Evolutionary conservation across 768 basidiomycete species (phyloP), one percentile per base, ranked within the genome.

Genomic region (Suillus placidus): DNA sequence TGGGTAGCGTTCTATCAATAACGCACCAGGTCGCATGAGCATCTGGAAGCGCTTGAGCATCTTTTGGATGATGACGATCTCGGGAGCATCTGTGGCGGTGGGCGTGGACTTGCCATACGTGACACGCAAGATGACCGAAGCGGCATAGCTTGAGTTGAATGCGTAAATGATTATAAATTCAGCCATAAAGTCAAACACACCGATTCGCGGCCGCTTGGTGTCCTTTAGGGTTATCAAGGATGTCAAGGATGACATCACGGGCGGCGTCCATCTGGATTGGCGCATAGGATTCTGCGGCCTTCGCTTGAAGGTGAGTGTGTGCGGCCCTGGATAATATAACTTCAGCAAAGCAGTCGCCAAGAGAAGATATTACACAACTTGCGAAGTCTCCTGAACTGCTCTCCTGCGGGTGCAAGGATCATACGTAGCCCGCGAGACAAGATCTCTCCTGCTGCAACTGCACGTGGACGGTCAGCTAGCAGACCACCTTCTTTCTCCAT

Each of bases 401-500:
- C 87, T 2, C 87, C 87, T 3, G 83, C 83, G 0, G 83, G 82
- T 3, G 84, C 85, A 9, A 88, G 78, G 60, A 89, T 71, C 65
- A 85, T 80, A 0, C 88, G 76, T 79, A 89, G 84, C 0, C 87
- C 88, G 3, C 86, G 84, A 0, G 84, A 85, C 4, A 88, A 69
- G 0, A 85, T 84, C 66, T 88, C 87, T 6, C 88, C 88, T 0
- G 84, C 87, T 1, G 88, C 81, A 52, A 89, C 85, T 14, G 78
- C 80, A 4, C 77, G 73, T 26, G 88, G 88, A 60, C 88, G 77
- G 69, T 88, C 88, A 0, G 82, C 83, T n/a, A 85, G 74, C 5
- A 79, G 67, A 5, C 84, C 82, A n/a, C 88, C 87, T 68, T 88
- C 85, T 61, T 85, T 85, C 70, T 89, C 88, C 87, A 89, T 85